Percentiles rank a stretch among this genome's conserved stretches.
Evolutionary conservation across 805 yeast genomes (phyloP).

Genomic region (Suhomyces canberraensis): DNA sequence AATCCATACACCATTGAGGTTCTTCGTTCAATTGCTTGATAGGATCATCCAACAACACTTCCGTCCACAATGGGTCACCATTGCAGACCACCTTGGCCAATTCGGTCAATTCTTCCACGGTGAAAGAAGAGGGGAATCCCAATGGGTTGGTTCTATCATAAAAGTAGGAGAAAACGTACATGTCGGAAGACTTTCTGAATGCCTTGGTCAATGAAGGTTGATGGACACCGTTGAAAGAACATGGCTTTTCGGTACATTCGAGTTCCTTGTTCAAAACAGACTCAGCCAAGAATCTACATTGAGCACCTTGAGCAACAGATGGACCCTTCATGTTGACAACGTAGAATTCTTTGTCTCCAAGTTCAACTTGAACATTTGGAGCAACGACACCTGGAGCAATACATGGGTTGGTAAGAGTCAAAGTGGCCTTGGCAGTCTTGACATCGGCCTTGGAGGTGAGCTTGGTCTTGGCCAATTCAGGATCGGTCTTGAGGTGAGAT

Average conservation of each 20-base stretch:
- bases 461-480: slow-evolving; percentile 16
- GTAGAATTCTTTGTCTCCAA: slow-evolving; percentile 43
- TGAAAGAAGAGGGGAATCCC: slow-evolving; percentile 91
- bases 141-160: slow-evolving; percentile 92
- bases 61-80: slow-evolving; percentile 78
- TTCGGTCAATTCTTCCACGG: slow-evolving; percentile 78
- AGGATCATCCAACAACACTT: slow-evolving; percentile 62
- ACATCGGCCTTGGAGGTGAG: slow-evolving; percentile 29
- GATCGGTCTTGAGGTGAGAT: slow-evolving; percentile 36
- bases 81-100: slow-evolving; percentile 81
- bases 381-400: slow-evolving; percentile 72
- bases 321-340: slow-evolving; percentile 67
- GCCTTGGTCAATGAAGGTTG: slow-evolving; percentile 87
- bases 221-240: slow-evolving; percentile 96
- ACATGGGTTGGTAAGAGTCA: slow-evolving; percentile 73
- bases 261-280: slow-evolving; percentile 77
- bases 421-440: slow-evolving; percentile 38
- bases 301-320: slow-evolving; percentile 60
- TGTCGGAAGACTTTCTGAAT: slow-evolving; percentile 68
- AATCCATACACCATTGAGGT: slow-evolving; percentile 93
- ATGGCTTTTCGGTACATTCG: slow-evolving; percentile 71
- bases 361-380: slow-evolving; percentile 57
- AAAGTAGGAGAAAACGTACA: slow-evolving; percentile 90
- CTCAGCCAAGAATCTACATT: slow-evolving; percentile 86
- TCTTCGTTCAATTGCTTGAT: slow-evolving; percentile 64